phyloP scores from a whole-genome alignment of 2,329 filamentous ascomycete genomes.

The Aureobasidium sp. region DNA sequence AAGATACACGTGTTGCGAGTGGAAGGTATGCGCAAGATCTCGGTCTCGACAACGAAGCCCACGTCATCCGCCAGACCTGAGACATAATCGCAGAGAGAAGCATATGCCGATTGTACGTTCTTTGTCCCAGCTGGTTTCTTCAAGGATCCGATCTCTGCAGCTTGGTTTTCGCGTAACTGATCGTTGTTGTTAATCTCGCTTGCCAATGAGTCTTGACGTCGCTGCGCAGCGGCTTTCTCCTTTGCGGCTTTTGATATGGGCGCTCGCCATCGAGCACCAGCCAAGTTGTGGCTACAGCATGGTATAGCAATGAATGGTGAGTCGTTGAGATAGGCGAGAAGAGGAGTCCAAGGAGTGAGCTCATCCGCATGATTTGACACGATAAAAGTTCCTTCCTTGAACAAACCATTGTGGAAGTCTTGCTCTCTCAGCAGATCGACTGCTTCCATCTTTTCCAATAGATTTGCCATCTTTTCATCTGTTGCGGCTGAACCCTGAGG shows the following conservation, averaged over 20 bases:
- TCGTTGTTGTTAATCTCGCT: not conserved
- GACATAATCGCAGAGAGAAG: slow-evolving; percentile 74
- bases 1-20: slow-evolving; percentile 79
- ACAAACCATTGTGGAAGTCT: slow-evolving; percentile 52
- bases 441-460: not conserved
- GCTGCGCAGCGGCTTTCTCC: not conserved
- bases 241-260: slow-evolving; percentile 17
- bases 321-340: slow-evolving; percentile 66
- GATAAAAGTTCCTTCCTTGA: slow-evolving; percentile 69
- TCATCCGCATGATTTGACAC: slow-evolving; percentile 97
- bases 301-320: slow-evolving; percentile 88
- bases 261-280: slow-evolving; percentile 65
- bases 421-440: not conserved
- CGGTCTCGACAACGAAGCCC: slow-evolving; percentile 69
- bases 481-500: not conserved
- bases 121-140: slow-evolving; percentile 21
- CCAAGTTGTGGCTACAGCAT: slow-evolving; percentile 85
- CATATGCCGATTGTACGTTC: slow-evolving; percentile 61
- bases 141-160: slow-evolving; percentile 27
- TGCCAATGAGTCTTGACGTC: not conserved
- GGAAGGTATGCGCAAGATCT: slow-evolving; percentile 84
- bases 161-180: slow-evolving; percentile 16
- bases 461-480: not conserved
- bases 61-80: slow-evolving; percentile 59
- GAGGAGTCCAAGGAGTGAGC: slow-evolving; percentile 89